These are phyloP conservation scores for Wickerhamiella spandovensis DNA, from an alignment of 805 yeast species.

Conservation along the genomic window DNA sequence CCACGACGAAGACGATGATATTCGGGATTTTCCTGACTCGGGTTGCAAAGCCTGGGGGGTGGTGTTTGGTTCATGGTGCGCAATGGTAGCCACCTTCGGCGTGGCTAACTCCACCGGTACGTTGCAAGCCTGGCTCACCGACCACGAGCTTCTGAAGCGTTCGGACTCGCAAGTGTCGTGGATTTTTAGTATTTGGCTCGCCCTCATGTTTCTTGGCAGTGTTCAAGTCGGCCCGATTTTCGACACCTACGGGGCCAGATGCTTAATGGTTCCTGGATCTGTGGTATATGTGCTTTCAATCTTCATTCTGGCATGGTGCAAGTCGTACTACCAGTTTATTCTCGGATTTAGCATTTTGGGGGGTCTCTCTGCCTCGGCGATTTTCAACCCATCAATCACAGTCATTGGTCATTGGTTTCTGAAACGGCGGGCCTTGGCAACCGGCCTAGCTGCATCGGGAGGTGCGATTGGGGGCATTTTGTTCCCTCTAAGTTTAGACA, in stretches of 20 bases:
- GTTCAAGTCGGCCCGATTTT: constrained; percentile 39
- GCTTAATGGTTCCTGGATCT: constrained; percentile 34
- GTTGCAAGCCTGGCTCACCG: constrained; percentile 47
- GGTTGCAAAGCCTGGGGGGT: constrained; percentile 44
- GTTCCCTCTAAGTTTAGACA: constrained; percentile 40
- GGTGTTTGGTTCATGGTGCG: constrained; percentile 43
- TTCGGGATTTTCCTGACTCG: constrained; percentile 32
- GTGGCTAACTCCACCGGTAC: constrained; percentile 54
- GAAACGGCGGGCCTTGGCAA: constrained; percentile 42
- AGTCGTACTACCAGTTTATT: constrained; percentile 43
- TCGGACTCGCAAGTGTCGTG: constrained; percentile 45
- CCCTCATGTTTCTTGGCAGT: constrained; percentile 31
- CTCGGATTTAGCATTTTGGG: constrained; percentile 40
- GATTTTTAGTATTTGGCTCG: constrained; percentile 40
- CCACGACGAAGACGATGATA: background rate
- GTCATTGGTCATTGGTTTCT: constrained; percentile 52
- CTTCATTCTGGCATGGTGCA: constrained; percentile 38
- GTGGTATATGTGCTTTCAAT: constrained; percentile 35
- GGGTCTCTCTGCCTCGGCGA: constrained; percentile 31
- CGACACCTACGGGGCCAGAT: constrained; percentile 43
- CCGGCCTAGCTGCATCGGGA: constrained; percentile 51
- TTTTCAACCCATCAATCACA: constrained; percentile 42
- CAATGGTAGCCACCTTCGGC: constrained; percentile 48
- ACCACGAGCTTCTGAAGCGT: constrained; percentile 35
- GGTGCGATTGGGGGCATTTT: constrained; percentile 56